Evolutionary conservation across 2,329 filamentous ascomycete genomes (phyloP), one percentile per base, ranked within the genome.

Genomic region (Knufia fluminis): DNA sequence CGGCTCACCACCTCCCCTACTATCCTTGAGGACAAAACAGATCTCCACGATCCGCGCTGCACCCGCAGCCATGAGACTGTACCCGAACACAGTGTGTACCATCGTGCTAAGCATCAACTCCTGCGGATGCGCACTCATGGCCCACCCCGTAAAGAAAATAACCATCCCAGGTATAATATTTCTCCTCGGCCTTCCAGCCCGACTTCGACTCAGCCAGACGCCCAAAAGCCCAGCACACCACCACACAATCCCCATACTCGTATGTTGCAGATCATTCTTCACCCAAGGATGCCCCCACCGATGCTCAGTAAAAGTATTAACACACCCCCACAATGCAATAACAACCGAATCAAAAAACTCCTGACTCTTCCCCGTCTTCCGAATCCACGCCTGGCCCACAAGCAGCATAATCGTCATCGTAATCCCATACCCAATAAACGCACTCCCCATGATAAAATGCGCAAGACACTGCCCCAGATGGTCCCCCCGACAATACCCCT

Each of bases 171-270:
- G 92, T 48, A 98, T 82, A 53, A 98, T 80, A 69, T 98, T 98
- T 58, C 92, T 80, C 74, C 91, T 89, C 7, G 92, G 90, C 36
- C 80, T 76, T 46, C 92, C 91, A 55, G 91, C 82, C 50, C 87
- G 80, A 63, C 83, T 87, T 54, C 80, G 79, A 65, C 88, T 94
- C 33, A 98, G 74, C 92, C 91, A 98, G 46, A 98, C 77, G 36
- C 92, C 92, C 9, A 91, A 78, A 24, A 98, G 71, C 20, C 92
- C 92, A 6, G 92, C 91, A 60, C 82, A 86, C 91, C 91, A 98
- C 92, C 92, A 98, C 46, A 98, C 82, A 54, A 98, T 80, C n/a
- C 92, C 92, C 91, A 98, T 97, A n/a, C 86, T 87, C 0, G 92
- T 98, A 67, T 98, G 92, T 66, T 98, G 91, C 70, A 95, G 80